Evolutionary conservation across 2,329 filamentous ascomycete genomes (phyloP).

Genomic region (Epichloe aotearoae): DNA sequence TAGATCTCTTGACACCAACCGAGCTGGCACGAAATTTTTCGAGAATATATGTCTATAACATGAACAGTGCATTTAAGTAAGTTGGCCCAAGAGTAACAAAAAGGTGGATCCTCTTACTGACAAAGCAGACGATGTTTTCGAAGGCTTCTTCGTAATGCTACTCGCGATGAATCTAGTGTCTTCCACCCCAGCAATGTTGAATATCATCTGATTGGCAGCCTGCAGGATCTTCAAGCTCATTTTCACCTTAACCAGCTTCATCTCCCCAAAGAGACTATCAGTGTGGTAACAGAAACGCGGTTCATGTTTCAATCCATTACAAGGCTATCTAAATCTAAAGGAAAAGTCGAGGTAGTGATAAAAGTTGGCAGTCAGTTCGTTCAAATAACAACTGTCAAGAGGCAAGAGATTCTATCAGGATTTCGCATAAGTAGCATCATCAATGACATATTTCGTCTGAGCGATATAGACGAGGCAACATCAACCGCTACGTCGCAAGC

Average conservation of each 20-base stretch:
- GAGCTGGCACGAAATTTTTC: conserved; percentile 47
- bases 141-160: conserved; percentile 46
- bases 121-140: conserved; percentile 44
- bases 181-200: conserved; percentile 54
- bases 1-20: conserved; percentile 48
- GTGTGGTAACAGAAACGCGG: conserved; percentile 51
- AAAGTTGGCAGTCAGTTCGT: conserved; percentile 58
- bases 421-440: conserved; percentile 49
- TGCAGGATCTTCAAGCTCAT: conserved; percentile 51
- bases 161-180: conserved; percentile 44
- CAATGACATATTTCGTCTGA: conserved; percentile 57
- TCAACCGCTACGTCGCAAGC: conserved; percentile 44
- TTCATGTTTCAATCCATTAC: conserved; percentile 54
- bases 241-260: conserved; percentile 55
- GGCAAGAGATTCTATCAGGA: conserved; percentile 52
- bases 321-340: conserved; percentile 52
- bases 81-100: conserved; percentile 4
- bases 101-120: neutral
- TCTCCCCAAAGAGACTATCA: conserved; percentile 57
- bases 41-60: conserved; percentile 57
- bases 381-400: conserved; percentile 55
- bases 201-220: conserved; percentile 51
- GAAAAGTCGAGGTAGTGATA: conserved; percentile 56
- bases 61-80: conserved; percentile 56
- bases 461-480: conserved; percentile 51